phyloP scores from a whole-genome alignment of 1,139 yeast genomes.

The Suhomyces atakaporum region DNA sequence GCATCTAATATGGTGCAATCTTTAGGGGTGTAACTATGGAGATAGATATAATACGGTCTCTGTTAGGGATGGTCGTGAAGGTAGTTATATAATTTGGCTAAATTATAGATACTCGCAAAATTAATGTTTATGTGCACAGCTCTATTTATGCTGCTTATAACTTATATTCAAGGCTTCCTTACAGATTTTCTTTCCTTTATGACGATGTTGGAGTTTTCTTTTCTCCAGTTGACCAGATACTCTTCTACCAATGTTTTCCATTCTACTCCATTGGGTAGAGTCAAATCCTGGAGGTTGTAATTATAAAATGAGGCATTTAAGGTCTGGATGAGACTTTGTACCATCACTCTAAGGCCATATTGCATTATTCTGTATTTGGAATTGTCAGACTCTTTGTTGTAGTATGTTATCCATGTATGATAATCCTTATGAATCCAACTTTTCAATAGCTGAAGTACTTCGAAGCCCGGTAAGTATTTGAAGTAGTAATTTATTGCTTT shows the following conservation, averaged over 20 bases:
- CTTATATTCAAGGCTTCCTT: too few species aligned
- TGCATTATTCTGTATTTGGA: constrained; percentile 41
- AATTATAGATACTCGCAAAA: too few species aligned
- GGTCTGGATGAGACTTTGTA: constrained; percentile 30
- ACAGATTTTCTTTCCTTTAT: constrained; percentile 27
- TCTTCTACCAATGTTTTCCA: constrained; percentile 22
- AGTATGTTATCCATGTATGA: constrained; percentile 41
- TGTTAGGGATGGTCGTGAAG: too few species aligned
- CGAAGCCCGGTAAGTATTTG: constrained; percentile 27
- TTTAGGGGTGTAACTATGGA: background rate
- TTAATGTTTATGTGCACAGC: too few species aligned
- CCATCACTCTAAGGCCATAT: constrained; percentile 38
- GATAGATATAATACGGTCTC: too few species aligned
- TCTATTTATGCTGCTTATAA: too few species aligned
- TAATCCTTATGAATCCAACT: constrained; percentile 45
- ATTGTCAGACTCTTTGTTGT: constrained; percentile 32
- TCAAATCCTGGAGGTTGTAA: constrained; percentile 23
- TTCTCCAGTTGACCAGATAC: constrained; percentile 31
- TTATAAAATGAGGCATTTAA: constrained; percentile 42
- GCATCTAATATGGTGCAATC: too few species aligned
- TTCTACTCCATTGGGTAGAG: constrained; percentile 33
- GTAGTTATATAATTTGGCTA: too few species aligned
- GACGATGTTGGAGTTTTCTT: constrained; percentile 24
- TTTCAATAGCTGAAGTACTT: constrained; percentile 24
- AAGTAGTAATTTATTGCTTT: constrained; percentile 36